phyloP scores from a whole-genome alignment of 441 rosid genomes.

The Aleurites moluccanus region DNA sequence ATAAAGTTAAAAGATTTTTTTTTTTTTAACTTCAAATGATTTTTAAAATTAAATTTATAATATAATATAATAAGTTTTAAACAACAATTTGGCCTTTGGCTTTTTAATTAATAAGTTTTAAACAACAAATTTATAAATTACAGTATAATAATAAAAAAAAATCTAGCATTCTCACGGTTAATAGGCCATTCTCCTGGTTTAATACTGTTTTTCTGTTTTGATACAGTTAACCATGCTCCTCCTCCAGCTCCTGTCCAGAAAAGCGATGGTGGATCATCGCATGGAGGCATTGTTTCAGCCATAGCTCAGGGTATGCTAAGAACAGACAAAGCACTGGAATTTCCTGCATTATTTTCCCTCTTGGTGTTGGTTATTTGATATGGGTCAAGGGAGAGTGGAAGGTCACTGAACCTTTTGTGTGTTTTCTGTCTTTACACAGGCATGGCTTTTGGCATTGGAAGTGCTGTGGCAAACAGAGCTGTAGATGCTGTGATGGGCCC shows the following conservation, averaged over 20 bases:
- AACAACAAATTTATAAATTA: too few species aligned
- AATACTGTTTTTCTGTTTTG: background rate
- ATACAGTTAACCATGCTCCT: constrained; percentile 66
- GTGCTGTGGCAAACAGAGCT: constrained; percentile 96
- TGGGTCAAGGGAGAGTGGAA: background rate
- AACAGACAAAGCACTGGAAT: background rate
- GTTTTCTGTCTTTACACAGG: constrained; percentile 38
- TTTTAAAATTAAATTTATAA: too few species aligned
- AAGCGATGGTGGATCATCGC: constrained; percentile 66
- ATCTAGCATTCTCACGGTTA: too few species aligned
- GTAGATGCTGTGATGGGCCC: constrained; percentile 96
- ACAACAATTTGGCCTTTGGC: too few species aligned
- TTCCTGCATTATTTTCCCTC: background rate
- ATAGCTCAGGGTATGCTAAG: constrained; percentile 81
- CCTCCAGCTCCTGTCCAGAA: constrained; percentile 78
- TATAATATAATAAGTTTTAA: too few species aligned
- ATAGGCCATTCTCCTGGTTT: too few species aligned
- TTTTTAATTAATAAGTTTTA: too few species aligned
- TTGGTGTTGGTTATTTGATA: background rate
- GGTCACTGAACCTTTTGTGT: background rate
- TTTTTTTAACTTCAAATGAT: too few species aligned
- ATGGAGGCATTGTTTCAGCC: constrained; percentile 92
- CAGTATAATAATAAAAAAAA: too few species aligned
- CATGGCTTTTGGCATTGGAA: constrained; percentile 95
- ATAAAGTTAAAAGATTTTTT: too few species aligned